Base-by-base conservation (phyloP, 257 asterid genomes). In the Solanum stenotomum region DNA sequence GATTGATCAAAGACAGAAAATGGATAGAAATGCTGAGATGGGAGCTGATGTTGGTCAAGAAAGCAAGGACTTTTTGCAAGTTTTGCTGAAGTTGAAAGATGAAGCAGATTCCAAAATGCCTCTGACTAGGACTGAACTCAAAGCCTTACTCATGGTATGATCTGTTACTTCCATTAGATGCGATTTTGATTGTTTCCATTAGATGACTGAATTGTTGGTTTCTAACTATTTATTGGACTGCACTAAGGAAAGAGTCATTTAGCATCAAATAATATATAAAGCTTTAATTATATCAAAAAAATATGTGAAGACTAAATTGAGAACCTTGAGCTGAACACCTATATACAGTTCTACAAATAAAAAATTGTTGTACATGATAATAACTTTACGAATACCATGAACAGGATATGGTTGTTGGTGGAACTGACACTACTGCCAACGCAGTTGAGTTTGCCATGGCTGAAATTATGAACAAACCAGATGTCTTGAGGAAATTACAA, bases 351-450 rank as follows among this genome's bases (percentile, higher is more conserved):
- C 14, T 10, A 74, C 25, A 74, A 61, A 7, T 61, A 34, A 18
- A 65, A 11, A 10, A 10, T 65, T 65, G 18, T 59, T 65, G 33
- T 65, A n/a, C 82, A 35, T 35, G 82, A 74, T 20, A 31, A 23
- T 34, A 35, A 56, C 71, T 35, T 56, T 8, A 34, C 29, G 6
- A 87, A 25, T 56, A 18, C 18, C 18, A 18, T 37, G 71, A 23
- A 42, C 88, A 95, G 97, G 98, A 94, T 68, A 93, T 95, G 97
- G 93, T 95, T 1, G 95, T 94, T 0, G 98, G 95, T 8, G 98
- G 98, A 16, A 94, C 95, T 0, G 98, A 96, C 72, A 94, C 98
- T 5, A 93, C 98, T 10, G 89, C 98, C 13, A 96, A 92, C 89
- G 15, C 92, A 0, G 67, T 94, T 9, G 98, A 96, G 77, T 96